Conservation (phyloP, 148 eudicot genomes). For the Vaccinium myrtillus region DNA sequence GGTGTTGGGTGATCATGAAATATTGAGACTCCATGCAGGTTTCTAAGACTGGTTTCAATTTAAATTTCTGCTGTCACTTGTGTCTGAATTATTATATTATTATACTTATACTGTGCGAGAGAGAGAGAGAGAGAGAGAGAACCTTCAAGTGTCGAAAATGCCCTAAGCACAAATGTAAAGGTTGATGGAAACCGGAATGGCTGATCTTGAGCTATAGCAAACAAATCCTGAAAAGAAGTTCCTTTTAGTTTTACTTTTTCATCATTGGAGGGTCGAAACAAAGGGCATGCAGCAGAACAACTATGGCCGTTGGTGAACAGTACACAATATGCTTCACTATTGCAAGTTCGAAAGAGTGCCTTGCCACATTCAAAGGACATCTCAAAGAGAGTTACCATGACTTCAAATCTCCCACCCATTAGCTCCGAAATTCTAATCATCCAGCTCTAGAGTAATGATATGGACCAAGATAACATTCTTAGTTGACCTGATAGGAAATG, state of each 20-base stretch:
- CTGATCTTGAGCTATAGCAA: conserved; percentile 96
- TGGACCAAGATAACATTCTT: too few relatives aligned
- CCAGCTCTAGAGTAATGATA: too few relatives aligned
- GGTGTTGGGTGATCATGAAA: not conserved
- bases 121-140: conserved; percentile 25
- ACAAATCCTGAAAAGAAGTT: conserved; percentile 71
- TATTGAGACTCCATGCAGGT: not conserved
- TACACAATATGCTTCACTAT: not conserved
- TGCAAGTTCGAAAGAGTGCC: not conserved
- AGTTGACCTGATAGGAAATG: too few relatives aligned
- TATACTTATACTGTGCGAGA: not conserved
- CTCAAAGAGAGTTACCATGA: not conserved
- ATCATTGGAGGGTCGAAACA: not conserved
- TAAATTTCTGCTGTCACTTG: not conserved
- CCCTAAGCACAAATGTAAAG: conserved; percentile 89
- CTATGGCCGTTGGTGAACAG: not conserved
- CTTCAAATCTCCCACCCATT: not conserved
- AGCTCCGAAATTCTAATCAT: not conserved
- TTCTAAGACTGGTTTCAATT: not conserved
- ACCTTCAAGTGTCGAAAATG: conserved; percentile 99
- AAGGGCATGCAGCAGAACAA: not conserved
- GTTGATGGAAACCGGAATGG: conserved; percentile 99
- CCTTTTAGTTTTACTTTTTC: not conserved
- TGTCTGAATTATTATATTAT: too few relatives aligned
- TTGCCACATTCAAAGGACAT: not conserved